Base-by-base conservation (phyloP, 2,329 filamentous ascomycete species). In the Claviceps capensis region DNA sequence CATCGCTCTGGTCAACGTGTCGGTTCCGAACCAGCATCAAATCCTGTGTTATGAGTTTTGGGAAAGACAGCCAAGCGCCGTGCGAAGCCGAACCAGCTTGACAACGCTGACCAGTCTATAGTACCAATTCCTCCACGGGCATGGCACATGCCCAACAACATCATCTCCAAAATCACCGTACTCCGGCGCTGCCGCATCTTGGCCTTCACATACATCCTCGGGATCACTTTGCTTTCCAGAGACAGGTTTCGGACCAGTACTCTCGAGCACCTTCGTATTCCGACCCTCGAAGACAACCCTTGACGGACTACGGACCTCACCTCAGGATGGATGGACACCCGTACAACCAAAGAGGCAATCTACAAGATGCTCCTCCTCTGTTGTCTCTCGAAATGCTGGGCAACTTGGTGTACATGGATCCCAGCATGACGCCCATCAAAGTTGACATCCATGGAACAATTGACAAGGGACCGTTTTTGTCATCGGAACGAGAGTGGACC, bases 381-480 rank as follows among this genome's bases (percentile, higher is more conserved):
- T 62, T 69, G 56, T 57, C 69, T 6, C 68, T 78, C 50, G 71
- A 72, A 30, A 73, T 72, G 40, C 71, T 82, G 50, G 79, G 79
- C 42, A 76, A 75, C n/a, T 75, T 88, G 52, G 74, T 76, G 52
- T 84, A 83, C 59, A 71, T 68, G 3, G 77, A 86, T 48, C 65
- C 62, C 6, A 64, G 59, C 14, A 58, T 59, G 47, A 69, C 71
- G 2, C 70, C 73, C 1, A 75, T 93, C 57, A 83, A 82, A 56
- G 76, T 86, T 19, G 83, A 86, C 14, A 86, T 95, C 56, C 76
- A 83, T 34, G 87, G 86, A 38, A 84, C 81, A 60, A 88, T 95
- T 54, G 87, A 94, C 65, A 94, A 95, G 61, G 89, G 89, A 0
- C 94, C 95, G 69, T 95, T 95, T 64, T 72, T 82, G 38, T 78